These are phyloP conservation scores for Dicorynia guianensis DNA, from an alignment of 306 rosid genomes.

Conservation along the genomic window DNA sequence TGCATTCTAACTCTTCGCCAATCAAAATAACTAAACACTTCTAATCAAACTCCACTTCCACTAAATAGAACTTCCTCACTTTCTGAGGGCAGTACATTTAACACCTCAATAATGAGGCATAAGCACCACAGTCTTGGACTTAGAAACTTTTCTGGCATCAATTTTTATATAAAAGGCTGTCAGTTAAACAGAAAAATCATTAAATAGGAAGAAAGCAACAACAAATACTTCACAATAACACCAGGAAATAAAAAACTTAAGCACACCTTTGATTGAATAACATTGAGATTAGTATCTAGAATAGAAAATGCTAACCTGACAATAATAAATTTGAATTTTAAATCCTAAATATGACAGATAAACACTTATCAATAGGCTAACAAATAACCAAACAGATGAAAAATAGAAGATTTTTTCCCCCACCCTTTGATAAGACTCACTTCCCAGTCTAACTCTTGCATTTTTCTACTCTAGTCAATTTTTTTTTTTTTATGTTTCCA, in stretches of 20 bases:
- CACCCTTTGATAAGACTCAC: background rate
- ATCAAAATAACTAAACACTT: conserved; percentile 23
- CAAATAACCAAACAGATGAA: conserved; percentile 22
- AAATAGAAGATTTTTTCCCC: background rate
- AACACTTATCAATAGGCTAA: background rate
- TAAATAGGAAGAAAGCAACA: background rate
- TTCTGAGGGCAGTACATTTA: conserved; percentile 12
- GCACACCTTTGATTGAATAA: conserved; percentile 16
- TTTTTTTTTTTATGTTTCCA: no score
- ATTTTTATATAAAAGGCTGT: background rate
- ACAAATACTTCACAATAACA: no score
- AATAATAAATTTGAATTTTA: background rate
- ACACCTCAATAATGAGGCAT: background rate
- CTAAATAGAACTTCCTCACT: conserved; percentile 18
- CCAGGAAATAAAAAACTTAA: background rate
- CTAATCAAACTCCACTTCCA: background rate
- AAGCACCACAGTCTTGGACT: conserved; percentile 22
- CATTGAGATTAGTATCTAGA: conserved; percentile 2
- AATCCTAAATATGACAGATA: conserved; percentile 17
- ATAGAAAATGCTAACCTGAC: background rate
- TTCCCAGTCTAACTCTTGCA: conserved; percentile 11
- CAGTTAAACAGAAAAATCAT: background rate
- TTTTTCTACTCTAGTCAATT: background rate
- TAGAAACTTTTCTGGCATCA: background rate
- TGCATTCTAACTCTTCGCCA: conserved; percentile 12